Evolutionary conservation across 2,329 filamentous ascomycete species (phyloP), one percentile per base, ranked within the genome.

Genomic region (Pseudopithomyces chartarum): DNA sequence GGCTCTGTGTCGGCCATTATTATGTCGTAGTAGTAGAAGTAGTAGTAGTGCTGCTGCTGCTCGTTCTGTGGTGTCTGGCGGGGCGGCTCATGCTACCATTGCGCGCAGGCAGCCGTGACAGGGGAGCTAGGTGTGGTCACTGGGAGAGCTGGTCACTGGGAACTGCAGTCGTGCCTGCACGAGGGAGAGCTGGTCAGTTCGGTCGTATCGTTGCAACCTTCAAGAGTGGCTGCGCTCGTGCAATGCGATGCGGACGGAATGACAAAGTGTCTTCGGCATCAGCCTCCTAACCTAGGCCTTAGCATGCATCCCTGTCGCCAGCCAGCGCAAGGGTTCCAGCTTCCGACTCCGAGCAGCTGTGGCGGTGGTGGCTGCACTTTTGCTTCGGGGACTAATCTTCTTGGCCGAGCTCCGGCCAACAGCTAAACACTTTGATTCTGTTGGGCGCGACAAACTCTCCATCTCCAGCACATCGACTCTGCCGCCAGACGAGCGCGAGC

Each of bases 1-100:
- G 60, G 32, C 22, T 66, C 64, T 61, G 62, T 60, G 68, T 73
- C 71, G 68, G 74, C 71, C 74, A 76, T 76, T 59, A 65, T 68
- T 65, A 48, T 53, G 47, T 40, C 38, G 59, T 13, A 4, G 20
- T 40, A 44, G 45, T 58, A 44, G 42, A 58, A 52, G 59, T 13
- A 4, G 20, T 40, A 44, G 45, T 58, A 44, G 42, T 59, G 54
- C 57, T 57, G 53, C 59, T 57, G 56, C 54, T 47, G 58, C 43
- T 60, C 51, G 53, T 59, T 57, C 60, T 57, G 62, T 67, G 56
- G 61, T 44, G 42, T 54, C 59, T 53, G 60, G 62, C 55, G 64
- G 65, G 61, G 59, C 59, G 38, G 47, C 51, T 54, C 54, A 61
- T 39, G 59, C 61, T 54, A 63, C 57, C 69, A 72, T 72, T 60